Conservation (phyloP, 164 flowering plant species). For the Annona squamosa region DNA sequence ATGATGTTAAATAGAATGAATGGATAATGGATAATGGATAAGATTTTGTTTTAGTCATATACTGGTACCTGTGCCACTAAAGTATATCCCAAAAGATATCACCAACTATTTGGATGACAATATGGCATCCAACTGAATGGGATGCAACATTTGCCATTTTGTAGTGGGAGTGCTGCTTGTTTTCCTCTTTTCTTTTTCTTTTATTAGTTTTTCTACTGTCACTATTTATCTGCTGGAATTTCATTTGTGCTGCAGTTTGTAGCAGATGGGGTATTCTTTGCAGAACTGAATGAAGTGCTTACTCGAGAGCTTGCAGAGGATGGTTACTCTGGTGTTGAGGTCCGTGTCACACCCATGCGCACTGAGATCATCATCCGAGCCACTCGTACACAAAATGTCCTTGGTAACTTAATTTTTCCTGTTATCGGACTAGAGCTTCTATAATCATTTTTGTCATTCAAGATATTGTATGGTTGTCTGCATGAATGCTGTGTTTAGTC, state of each 20-base stretch:
- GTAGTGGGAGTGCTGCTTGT: neutral
- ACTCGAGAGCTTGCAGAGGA: constrained; percentile 69
- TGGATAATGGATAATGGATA: too few relatives aligned
- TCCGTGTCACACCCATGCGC: constrained; percentile 65
- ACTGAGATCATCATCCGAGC: constrained; percentile 75
- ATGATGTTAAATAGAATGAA: too few relatives aligned
- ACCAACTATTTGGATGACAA: too few relatives aligned
- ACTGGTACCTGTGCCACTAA: too few relatives aligned
- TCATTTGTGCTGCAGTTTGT: constrained; percentile 34
- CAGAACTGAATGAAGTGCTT: constrained; percentile 55
- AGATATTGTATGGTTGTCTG: neutral
- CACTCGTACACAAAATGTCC: constrained; percentile 58
- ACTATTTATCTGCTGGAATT: neutral
- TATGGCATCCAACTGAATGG: neutral
- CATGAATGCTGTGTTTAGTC: neutral
- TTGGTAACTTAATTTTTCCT: constrained; percentile 28
- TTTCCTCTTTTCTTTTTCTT: neutral
- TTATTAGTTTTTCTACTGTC: neutral
- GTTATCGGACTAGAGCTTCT: neutral
- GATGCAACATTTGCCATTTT: neutral
- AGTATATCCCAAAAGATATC: too few relatives aligned
- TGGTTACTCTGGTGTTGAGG: constrained; percentile 71
- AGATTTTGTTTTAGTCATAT: too few relatives aligned
- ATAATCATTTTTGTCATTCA: neutral
- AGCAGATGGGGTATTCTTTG: constrained; percentile 62